A percentile compares a stretch with the other conserved stretches of the same genome.
Conservation (phyloP, 805 yeast genomes). For the Kurtzmaniella cleridarum region DNA sequence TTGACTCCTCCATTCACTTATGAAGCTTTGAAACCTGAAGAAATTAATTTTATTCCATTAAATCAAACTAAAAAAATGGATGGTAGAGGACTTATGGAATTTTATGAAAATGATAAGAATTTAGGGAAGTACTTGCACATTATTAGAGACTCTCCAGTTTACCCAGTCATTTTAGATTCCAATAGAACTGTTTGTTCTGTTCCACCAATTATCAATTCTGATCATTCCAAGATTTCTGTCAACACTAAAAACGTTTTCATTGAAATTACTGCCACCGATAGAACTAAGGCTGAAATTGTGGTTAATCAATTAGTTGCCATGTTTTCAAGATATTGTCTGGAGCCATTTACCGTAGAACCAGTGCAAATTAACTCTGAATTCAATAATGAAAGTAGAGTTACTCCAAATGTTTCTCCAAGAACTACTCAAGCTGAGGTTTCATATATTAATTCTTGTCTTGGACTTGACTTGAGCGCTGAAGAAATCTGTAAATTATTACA, state of each 20-base stretch:
- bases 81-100: conserved; percentile 79
- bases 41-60: conserved; percentile 68
- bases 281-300: conserved; percentile 89
- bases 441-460: conserved; percentile 90
- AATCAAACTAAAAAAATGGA: conserved; percentile 65
- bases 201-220: conserved; percentile 96
- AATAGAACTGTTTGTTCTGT: conserved; percentile 76
- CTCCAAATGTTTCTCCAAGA: conserved; percentile 71
- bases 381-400: conserved; percentile 65
- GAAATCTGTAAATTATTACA: conserved; percentile 64
- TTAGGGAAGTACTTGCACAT: conserved; percentile 84
- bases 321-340: conserved; percentile 84
- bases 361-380: conserved; percentile 79
- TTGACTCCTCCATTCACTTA: conserved; percentile 80
- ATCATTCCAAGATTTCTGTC: conserved; percentile 80
- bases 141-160: conserved; percentile 81
- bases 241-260: conserved; percentile 85
- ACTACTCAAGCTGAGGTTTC: conserved; percentile 65
- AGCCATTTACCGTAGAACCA: conserved; percentile 85
- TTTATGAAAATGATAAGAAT: conserved; percentile 86
- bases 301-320: conserved; percentile 89
- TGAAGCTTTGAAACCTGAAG: conserved; percentile 76
- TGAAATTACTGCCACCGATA: conserved; percentile 93
- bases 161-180: conserved; percentile 83
- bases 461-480: conserved; percentile 64